These are phyloP conservation scores for Combretum micranthum DNA, from an alignment of 345 rosid species.

Conservation along the genomic window DNA sequence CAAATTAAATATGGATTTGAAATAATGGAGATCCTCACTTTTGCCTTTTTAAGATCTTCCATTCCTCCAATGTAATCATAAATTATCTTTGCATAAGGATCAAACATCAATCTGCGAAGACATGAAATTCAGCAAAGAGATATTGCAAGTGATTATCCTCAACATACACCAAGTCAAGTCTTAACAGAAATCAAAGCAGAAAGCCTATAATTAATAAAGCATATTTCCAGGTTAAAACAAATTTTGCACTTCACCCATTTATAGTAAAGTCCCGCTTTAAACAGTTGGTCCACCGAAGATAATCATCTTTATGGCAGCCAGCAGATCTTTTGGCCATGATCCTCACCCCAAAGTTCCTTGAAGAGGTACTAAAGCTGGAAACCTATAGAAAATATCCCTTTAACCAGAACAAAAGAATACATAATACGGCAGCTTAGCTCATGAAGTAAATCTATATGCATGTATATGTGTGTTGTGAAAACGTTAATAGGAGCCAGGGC, in stretches of 20 bases:
- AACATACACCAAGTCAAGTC: not conserved
- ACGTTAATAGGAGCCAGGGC: too few species aligned
- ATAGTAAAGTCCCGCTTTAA: slow-evolving; percentile 90
- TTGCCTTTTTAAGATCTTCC: slow-evolving; percentile 81
- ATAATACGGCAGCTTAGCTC: not conserved
- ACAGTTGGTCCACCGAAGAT: slow-evolving; percentile 69
- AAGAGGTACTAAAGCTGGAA: slow-evolving; percentile 65
- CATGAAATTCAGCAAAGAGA: slow-evolving; percentile 1
- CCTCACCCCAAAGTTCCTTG: slow-evolving; percentile 16
- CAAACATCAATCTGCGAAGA: slow-evolving; percentile 74
- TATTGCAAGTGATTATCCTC: too few species aligned
- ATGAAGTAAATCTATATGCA: too few species aligned
- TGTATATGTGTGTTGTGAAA: too few species aligned
- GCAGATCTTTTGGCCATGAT: slow-evolving; percentile 27
- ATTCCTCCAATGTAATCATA: slow-evolving; percentile 90
- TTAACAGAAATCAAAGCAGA: not conserved
- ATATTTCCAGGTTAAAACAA: not conserved
- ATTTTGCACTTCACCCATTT: slow-evolving; percentile 48
- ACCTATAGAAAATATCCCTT: slow-evolving; percentile 30
- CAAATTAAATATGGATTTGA: slow-evolving; percentile 16
- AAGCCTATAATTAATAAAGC: not conserved
- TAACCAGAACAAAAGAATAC: slow-evolving; percentile 1
- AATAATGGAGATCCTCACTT: slow-evolving; percentile 72
- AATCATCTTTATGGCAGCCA: slow-evolving; percentile 51
- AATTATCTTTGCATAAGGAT: slow-evolving; percentile 74